These are phyloP conservation scores for Gossypium bickii DNA, from an alignment of 345 rosid genomes.

Conservation along the genomic window DNA sequence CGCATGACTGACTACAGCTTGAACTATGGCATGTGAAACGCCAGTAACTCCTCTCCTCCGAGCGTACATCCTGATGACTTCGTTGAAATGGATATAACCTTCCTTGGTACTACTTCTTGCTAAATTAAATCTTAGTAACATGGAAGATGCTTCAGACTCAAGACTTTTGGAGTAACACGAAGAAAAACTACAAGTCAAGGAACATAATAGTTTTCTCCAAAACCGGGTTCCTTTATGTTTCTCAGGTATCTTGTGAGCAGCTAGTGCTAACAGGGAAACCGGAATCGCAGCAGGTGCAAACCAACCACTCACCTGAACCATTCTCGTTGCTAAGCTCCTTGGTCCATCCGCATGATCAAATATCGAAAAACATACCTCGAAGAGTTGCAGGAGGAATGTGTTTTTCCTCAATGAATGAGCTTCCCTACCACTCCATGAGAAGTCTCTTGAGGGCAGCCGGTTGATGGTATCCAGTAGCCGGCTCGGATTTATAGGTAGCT, in stretches of 20 bases:
- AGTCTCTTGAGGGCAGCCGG: conserved; percentile 73
- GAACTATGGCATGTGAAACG: conserved; percentile 64
- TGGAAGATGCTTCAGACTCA: conserved; percentile 73
- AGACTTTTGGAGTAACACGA: conserved; percentile 58
- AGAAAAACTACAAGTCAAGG: conserved; percentile 68
- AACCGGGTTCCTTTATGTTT: conserved; percentile 46
- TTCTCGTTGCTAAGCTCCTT: conserved; percentile 85
- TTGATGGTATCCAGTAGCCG: conserved; percentile 79
- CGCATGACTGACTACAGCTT: conserved; percentile 62
- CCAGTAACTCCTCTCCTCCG: conserved; percentile 47
- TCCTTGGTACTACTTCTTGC: conserved; percentile 63
- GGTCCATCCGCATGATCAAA: conserved; percentile 94
- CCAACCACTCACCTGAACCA: conserved; percentile 91
- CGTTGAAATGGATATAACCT: conserved; percentile 58
- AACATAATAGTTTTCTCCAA: conserved; percentile 53
- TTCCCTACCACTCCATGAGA: conserved; percentile 59
- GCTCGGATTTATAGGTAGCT: conserved; percentile 87
- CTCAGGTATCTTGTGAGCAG: conserved; percentile 78
- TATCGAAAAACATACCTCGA: conserved; percentile 94
- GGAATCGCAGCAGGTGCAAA: conserved; percentile 84
- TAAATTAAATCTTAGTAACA: conserved; percentile 77
- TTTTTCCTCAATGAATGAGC: conserved; percentile 42
- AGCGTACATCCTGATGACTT: conserved; percentile 62
- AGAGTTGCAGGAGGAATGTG: conserved; percentile 67
- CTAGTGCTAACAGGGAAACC: conserved; percentile 53